phyloP scores from a whole-genome alignment of 352 stramenopile species.

The Globisporangium lucens region DNA sequence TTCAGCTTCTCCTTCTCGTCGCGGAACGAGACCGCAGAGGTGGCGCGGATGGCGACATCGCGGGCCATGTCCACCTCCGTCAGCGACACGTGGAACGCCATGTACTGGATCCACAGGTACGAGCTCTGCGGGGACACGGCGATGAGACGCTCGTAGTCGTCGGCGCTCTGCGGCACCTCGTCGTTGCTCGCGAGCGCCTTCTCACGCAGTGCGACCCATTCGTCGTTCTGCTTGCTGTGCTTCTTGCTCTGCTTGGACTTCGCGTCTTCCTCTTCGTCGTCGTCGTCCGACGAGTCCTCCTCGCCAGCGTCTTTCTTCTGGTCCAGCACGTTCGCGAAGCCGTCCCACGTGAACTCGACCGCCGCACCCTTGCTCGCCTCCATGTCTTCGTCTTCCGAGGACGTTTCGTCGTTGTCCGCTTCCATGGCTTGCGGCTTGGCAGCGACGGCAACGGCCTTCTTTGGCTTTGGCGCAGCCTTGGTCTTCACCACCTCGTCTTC shows the following conservation, averaged over 20 bases:
- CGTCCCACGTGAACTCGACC: slow-evolving; percentile 88
- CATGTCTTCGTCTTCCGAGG: slow-evolving; percentile 64
- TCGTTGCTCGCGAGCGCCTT: slow-evolving; percentile 91
- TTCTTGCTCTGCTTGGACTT: slow-evolving; percentile 83
- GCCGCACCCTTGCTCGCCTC: slow-evolving; percentile 19
- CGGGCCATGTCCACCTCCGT: slow-evolving; percentile 92
- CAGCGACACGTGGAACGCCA: slow-evolving; percentile 96
- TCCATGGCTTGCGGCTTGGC: slow-evolving; percentile 28
- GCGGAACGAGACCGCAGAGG: slow-evolving; percentile 93
- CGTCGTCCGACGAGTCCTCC: slow-evolving; percentile 42
- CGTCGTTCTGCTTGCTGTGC: slow-evolving; percentile 91
- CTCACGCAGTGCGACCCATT: slow-evolving; percentile 94
- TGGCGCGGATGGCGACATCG: slow-evolving; percentile 91
- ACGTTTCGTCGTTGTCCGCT: slow-evolving; percentile 46
- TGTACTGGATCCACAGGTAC: slow-evolving; percentile 97
- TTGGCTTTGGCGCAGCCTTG: not conserved
- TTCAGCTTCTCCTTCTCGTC: slow-evolving; percentile 97
- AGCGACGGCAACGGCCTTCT: not conserved
- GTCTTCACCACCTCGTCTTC: slow-evolving; percentile 29
- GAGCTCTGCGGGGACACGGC: slow-evolving; percentile 93
- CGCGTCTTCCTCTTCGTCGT: slow-evolving; percentile 36
- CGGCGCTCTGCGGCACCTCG: slow-evolving; percentile 88
- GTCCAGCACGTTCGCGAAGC: slow-evolving; percentile 72
- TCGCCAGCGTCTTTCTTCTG: slow-evolving; percentile 35
- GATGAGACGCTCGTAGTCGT: slow-evolving; percentile 95